Percentiles rank a stretch among this genome's conserved stretches.
Evolutionary conservation across 208 protist genomes (phyloP).

Genomic region (Herpetomonas samuelpessoai): DNA sequence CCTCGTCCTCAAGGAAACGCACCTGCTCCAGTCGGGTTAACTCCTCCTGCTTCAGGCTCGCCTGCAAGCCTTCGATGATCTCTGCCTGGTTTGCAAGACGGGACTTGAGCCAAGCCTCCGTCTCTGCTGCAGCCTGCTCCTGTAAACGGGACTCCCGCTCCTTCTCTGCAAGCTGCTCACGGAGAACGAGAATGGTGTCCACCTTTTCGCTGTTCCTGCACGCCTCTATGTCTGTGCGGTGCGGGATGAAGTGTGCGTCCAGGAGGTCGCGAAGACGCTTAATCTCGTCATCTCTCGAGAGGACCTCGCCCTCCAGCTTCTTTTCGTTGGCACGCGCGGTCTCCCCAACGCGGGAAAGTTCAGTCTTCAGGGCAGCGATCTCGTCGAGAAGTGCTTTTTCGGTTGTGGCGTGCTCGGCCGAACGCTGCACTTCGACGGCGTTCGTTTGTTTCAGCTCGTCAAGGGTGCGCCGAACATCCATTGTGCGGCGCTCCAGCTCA

Average conservation of each 20-base stretch:
- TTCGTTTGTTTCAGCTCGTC: slow-evolving; percentile 27
- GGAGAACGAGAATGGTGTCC: slow-evolving; percentile 35
- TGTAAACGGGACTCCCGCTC: slow-evolving; percentile 40
- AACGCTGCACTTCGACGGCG: slow-evolving; percentile 15
- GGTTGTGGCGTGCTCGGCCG: slow-evolving; percentile 9
- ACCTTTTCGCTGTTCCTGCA: slow-evolving; percentile 16
- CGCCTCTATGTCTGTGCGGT: slow-evolving; percentile 53
- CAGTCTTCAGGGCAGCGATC: slow-evolving; percentile 38
- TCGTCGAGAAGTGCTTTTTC: slow-evolving; percentile 52
- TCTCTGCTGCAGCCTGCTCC: slow-evolving; percentile 55
- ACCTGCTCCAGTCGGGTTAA: slow-evolving; percentile 37
- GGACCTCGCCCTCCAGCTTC: slow-evolving; percentile 20
- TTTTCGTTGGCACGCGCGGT: slow-evolving; percentile 25
- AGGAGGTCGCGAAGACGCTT: slow-evolving; percentile 50
- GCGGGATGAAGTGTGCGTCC: slow-evolving; percentile 79
- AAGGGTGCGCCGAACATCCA: slow-evolving; percentile 26
- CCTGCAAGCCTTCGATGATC: slow-evolving; percentile 70
- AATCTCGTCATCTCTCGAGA: slow-evolving; percentile 56
- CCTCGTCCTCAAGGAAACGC: slow-evolving; percentile 42
- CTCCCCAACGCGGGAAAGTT: slow-evolving; percentile 25
- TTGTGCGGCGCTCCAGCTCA: slow-evolving; percentile 29
- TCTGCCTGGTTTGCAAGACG: slow-evolving; percentile 70
- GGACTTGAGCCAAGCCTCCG: slow-evolving; percentile 58
- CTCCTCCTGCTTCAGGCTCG: slow-evolving; percentile 42
- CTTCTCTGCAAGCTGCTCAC: slow-evolving; percentile 36